Conservation (phyloP, 306 rosid species). For the Cicer pinnatifidum region DNA sequence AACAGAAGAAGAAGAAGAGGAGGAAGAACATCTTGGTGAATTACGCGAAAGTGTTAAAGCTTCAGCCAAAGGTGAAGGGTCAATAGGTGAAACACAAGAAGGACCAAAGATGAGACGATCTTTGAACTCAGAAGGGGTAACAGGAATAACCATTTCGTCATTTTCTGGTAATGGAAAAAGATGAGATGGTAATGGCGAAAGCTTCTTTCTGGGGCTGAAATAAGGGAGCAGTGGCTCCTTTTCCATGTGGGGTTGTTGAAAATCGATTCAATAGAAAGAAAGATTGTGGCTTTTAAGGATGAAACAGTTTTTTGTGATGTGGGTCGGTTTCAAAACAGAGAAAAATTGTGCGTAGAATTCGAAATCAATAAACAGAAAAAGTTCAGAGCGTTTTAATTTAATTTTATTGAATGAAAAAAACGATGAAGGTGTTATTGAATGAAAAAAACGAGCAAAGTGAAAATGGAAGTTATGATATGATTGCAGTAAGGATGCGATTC, state of each 20-base stretch:
- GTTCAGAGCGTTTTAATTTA: neutral
- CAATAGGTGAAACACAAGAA: constrained; percentile 50
- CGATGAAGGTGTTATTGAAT: neutral
- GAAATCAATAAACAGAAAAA: neutral
- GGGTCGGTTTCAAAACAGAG: constrained; percentile 22
- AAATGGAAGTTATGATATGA: neutral
- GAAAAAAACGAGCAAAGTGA: neutral
- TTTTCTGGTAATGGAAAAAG: constrained; percentile 69
- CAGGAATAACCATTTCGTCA: constrained; percentile 60
- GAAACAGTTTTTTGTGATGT: neutral
- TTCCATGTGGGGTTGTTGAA: constrained; percentile 57
- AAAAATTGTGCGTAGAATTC: neutral
- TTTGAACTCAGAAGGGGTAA: constrained; percentile 70
- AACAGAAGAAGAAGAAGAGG: constrained; percentile 54
- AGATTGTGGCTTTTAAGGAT: constrained; percentile 13
- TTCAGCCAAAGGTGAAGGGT: constrained; percentile 63
- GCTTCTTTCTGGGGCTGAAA: constrained; percentile 59
- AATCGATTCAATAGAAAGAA: neutral
- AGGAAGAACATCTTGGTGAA: constrained; percentile 57
- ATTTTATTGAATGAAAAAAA: neutral
- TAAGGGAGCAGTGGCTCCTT: constrained; percentile 81
- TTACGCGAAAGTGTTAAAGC: constrained; percentile 60
- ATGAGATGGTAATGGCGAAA: constrained; percentile 7
- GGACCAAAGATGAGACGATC: constrained; percentile 88
- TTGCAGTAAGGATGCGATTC: neutral